Evolutionary conservation across 495 filamentous ascomycete genomes (phyloP).

Genomic region (Aspergillus taichungensis): DNA sequence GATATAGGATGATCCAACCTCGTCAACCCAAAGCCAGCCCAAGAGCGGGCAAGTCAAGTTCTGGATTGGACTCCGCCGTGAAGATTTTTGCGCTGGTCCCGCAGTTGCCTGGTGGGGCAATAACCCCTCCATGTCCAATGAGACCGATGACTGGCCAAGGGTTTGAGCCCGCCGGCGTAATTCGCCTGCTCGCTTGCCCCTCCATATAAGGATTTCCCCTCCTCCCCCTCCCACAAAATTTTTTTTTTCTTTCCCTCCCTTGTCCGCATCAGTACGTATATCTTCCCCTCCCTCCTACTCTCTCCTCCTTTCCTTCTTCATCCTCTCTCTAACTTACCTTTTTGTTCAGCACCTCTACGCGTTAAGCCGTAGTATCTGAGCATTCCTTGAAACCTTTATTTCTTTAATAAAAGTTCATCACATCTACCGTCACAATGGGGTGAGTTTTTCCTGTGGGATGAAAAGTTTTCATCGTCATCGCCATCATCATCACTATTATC

Average conservation of each 20-base stretch:
- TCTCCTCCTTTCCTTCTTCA: constrained; percentile 13
- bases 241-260: constrained; percentile 28
- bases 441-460: constrained; percentile 23
- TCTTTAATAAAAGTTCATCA: constrained; percentile 35
- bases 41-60: constrained; percentile 3
- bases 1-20: no score
- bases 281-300: constrained; percentile 21
- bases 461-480: neutral
- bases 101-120: constrained; percentile 15
- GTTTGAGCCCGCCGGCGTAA: constrained; percentile 34
- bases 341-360: constrained; percentile 45
- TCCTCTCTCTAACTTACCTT: constrained; percentile 21
- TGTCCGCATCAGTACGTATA: constrained; percentile 46
- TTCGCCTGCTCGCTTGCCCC: constrained; percentile 43
- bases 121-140: constrained; percentile 24
- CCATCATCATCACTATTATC: neutral
- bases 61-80: constrained; percentile 16
- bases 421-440: constrained; percentile 43
- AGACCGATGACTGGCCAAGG: constrained; percentile 18
- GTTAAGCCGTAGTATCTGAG: constrained; percentile 44
- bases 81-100: constrained; percentile 32
- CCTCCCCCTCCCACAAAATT: constrained; percentile 36
- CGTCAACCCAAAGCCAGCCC: constrained; percentile 1
- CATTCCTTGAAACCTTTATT: constrained; percentile 31
- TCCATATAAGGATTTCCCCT: constrained; percentile 46